Evolutionary conservation across 1,284 basidiomycete genomes (phyloP), one percentile per base, ranked within the genome.

Genomic region (Rhodotorula mucilaginosa): DNA sequence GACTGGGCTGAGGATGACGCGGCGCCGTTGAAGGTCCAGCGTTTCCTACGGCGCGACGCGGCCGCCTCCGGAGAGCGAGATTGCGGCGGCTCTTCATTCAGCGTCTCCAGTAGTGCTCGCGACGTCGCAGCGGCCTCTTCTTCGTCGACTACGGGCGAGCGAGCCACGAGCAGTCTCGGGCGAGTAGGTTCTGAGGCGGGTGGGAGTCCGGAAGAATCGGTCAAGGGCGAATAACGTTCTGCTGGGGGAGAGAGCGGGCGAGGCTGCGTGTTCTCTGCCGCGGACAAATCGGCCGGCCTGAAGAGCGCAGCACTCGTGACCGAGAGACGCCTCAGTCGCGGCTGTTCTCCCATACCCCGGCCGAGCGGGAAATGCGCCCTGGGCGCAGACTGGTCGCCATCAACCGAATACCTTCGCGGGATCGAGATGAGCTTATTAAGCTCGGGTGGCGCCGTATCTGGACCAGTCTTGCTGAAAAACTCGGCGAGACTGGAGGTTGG

Each of bases 21-120:
- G 48, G 70, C 34, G 6, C 67, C 72, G 56, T 58, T 56, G 54
- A 73, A 68, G 7, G 72, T 71, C 74, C 74, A 75, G 3, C 74
- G 67, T 57, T 75, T 75, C 39, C 56, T 65, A 6, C 18, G 18
- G 6, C 64, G 51, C 8, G 68, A 64, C n/a, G 54, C 19, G 13
- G 23, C 19, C 2, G 6, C 47, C 29, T 23, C 18, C 57, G 48
- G 15, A 31, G 48, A 1, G 39, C 39, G 39, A 2, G 39, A 44
- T 2, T 44, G 39, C 3, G 16, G 47, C 7, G 69, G n/a, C 0
- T 59, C 70, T 2, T 34, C 61, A 2, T 66, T 58, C 4, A 65
- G 58, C 3, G 29, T 34, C 18, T 71, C 61, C 51, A n/a, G n/a
- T 6, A 52, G 51, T 5, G 64, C 52, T 15, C 64, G 58, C 12